Base-by-base conservation (phyloP, 495 filamentous ascomycete species). In the Neurospora hispaniola region DNA sequence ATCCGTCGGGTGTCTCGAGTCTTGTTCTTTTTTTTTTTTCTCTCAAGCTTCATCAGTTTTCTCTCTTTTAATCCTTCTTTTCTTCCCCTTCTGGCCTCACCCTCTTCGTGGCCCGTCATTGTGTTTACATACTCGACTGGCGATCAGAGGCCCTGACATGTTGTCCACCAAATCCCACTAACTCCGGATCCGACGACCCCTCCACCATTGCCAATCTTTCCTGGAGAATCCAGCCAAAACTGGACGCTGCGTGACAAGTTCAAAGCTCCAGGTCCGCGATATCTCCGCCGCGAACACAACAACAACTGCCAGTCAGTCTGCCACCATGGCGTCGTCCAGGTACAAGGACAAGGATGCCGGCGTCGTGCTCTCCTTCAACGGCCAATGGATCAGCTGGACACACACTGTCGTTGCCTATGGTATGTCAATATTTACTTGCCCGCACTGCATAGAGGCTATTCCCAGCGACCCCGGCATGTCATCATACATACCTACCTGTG, bases 351-450 rank as follows among this genome's bases (percentile, higher is more conserved):
- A 86, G 76, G 84, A 86, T 70, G 76, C 73, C 76, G 94, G 94
- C 81, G 91, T 94, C 78, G 89, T 92, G 70, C 88, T 98, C 71
- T 85, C 92, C 72, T 82, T 98, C 69, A 94, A 93, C 76, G 96
- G 93, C 76, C 92, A 92, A 87, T 98, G 94, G 94, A 85, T 99
- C 72, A 90, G 94, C 31, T 96, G 91, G 89, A 79, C 89, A 66
- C 96, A 99, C 83, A 98, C 96, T 14, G 79, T 85, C 66, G 85
- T 91, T 71, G 96, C 95, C 44, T 98, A 97, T 77, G 79, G 90
- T 93, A 73, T 72, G 87, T 81, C 70, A 27, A 35, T 76, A 20
- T 23, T 43, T 16, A 42, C 38, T 68, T 43, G 20, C 4, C 20
- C 20, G 4, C 9, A 14, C 18, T 18, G 3, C 35, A 38, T 38